Evolutionary conservation across 202 grass and related monocot species (phyloP), one percentile per base, ranked within the genome.

Genomic region (Sporobolus alterniflorus): DNA sequence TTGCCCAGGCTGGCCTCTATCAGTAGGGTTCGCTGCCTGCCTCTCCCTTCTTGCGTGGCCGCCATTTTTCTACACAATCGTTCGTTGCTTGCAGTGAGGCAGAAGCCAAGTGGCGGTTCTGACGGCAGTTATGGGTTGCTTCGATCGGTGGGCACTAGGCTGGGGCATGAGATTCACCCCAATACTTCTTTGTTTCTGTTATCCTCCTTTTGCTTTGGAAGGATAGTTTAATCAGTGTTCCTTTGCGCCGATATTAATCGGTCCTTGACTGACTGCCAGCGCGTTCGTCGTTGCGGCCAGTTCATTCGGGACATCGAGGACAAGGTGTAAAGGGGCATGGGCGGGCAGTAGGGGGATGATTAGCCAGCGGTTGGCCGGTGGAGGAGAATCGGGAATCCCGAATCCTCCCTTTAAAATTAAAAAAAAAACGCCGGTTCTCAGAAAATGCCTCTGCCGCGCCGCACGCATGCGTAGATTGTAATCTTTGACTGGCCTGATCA

Each of bases 1-100:
- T 86, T 73, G n/a, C 67, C 88, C 88, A 90, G 88, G 83, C 88
- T 90, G 78, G 78, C 83, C 63, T 85, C 82, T 85, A 71, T 64
- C 83, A 86, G 78, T 78, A 78, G 41, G 14, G 9, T 30, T 29
- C 33, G 62, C 44, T 66, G 48, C 22, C 31, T 29, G 43, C 36
- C 36, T 8, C 6, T 4, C 36, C 75, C 67, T 79, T 22, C 60
- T 62, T 68, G 77, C 88, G 41, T 56, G 64, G 54, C 56, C 82
- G 46, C 44, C 76, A 25, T 10, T 68, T 72, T 46, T 31, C 39
- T 83, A 12, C 9, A 12, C 1, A 9, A 44, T 13, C 11, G 4
- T 6, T 8, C 36, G 36, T 39, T 26, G 21, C 8, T 12, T 26
- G 55, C 55, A 26, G 55, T 13, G 55, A 12, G 9, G 30, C 40